These are phyloP conservation scores for Lentithecium fluviatile DNA, from an alignment of 495 filamentous ascomycete genomes.

Conservation along the genomic window DNA sequence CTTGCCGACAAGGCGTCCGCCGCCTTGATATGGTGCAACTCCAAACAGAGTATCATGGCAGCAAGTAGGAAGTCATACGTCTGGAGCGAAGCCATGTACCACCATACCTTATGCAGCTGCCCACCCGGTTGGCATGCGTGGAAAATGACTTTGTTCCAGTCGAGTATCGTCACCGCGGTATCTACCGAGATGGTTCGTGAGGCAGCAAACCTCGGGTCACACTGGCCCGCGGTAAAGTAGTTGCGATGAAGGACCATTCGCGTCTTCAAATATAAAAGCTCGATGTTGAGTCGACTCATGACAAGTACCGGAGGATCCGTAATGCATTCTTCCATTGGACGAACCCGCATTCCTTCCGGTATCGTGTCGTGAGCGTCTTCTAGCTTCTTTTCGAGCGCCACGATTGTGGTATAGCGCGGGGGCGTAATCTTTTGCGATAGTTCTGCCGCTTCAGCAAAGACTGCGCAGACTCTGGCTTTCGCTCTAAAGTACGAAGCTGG, in stretches of 20 bases:
- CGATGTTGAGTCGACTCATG: slow-evolving; percentile 46
- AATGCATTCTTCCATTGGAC: slow-evolving; percentile 44
- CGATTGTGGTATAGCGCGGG: slow-evolving; percentile 43
- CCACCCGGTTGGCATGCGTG: slow-evolving; percentile 45
- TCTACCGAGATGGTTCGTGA: slow-evolving; percentile 48
- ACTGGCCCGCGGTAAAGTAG: slow-evolving; percentile 42
- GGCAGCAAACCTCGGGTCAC: slow-evolving; percentile 32
- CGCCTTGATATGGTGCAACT: slow-evolving; percentile 39
- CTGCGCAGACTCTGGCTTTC: slow-evolving; percentile 43
- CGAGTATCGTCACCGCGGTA: slow-evolving; percentile 46
- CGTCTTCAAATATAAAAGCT: slow-evolving; percentile 47
- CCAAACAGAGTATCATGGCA: slow-evolving; percentile 54
- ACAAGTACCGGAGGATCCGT: slow-evolving; percentile 45
- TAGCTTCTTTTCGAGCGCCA: slow-evolving; percentile 44
- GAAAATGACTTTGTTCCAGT: slow-evolving; percentile 43
- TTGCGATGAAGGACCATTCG: slow-evolving; percentile 48
- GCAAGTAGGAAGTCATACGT: slow-evolving; percentile 53
- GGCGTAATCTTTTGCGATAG: slow-evolving; percentile 42
- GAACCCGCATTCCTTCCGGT: slow-evolving; percentile 41
- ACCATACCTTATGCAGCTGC: slow-evolving; percentile 47
- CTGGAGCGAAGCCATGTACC: slow-evolving; percentile 50
- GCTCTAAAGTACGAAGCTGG: slow-evolving; percentile 46
- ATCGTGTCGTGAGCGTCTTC: slow-evolving; percentile 42
- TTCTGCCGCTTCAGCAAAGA: slow-evolving; percentile 51
- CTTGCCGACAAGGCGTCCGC: neutral